Evolutionary conservation across 108 stramenopile species (phyloP), one percentile per base, ranked within the genome.

Genomic region (Fragilaria crotonensis): DNA sequence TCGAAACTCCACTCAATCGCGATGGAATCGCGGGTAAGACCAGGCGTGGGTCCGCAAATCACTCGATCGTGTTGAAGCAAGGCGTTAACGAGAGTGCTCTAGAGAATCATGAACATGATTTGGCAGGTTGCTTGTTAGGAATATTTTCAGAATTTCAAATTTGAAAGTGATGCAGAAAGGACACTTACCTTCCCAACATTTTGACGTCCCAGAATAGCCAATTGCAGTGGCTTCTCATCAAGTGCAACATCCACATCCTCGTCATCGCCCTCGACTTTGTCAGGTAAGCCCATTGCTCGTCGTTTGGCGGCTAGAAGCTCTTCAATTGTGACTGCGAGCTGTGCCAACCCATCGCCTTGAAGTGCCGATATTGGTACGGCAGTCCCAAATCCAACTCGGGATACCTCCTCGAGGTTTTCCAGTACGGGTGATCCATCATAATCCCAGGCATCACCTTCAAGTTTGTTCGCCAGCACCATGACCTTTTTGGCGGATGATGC

Each of bases 131-230:
- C n/a, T n/a, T n/a, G n/a, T n/a, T n/a, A n/a, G n/a, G n/a, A n/a
- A n/a, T n/a, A n/a, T n/a, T n/a, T n/a, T n/a, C n/a, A n/a, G n/a
- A n/a, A n/a, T n/a, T n/a, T n/a, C n/a, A n/a, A n/a, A n/a, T n/a
- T n/a, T n/a, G n/a, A n/a, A n/a, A n/a, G n/a, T n/a, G n/a, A n/a
- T 3, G 68, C n/a, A n/a, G n/a, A n/a, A n/a, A n/a, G n/a, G n/a
- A n/a, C n/a, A n/a, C n/a, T n/a, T n/a, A n/a, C 83, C 57, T 95
- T 95, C 0, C 94, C 94, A 20, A 95, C 94, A 64, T 95, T 95
- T 48, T 84, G 88, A 20, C 86, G 74, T 14, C 94, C 94, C 59
- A 95, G 59, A 45, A 95, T 80, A 9, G 94, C 94, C 52, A 95
- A 70, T 67, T 85, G 86, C 36, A 92, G 46, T 17, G 87, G 82